Evolutionary conservation across 495 filamentous ascomycete species (phyloP).

Genomic region (Acidomyces sp.): DNA sequence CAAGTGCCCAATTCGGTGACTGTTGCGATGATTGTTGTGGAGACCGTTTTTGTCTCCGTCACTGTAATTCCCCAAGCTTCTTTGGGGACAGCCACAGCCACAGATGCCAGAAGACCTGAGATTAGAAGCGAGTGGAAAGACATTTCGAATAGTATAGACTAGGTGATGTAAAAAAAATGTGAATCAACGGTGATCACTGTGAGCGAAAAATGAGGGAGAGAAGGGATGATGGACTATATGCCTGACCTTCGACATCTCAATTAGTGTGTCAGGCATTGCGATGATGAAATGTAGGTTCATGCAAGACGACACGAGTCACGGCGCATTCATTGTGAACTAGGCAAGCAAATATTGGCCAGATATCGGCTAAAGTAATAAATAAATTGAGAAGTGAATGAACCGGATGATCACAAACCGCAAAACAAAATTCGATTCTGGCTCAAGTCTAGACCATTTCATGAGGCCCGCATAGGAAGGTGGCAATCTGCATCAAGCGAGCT

Average conservation of each 20-base stretch:
- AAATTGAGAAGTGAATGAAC: neutral
- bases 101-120: conserved; percentile 7
- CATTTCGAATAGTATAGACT: conserved; percentile 3
- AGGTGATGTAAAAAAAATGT: neutral
- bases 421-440: too few relatives aligned
- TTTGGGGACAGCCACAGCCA: conserved; percentile 4
- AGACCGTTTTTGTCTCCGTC: conserved; percentile 1
- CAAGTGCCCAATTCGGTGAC: neutral
- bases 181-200: neutral
- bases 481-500: too few relatives aligned
- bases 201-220: neutral
- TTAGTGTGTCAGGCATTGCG: neutral
- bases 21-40: neutral
- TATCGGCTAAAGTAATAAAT: neutral
- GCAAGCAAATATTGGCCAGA: too few relatives aligned
- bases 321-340: too few relatives aligned
- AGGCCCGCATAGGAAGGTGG: too few relatives aligned
- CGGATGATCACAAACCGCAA: too few relatives aligned
- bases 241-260: neutral
- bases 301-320: too few relatives aligned
- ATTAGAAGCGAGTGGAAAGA: conserved; percentile 10
- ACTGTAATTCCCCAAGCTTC: conserved; percentile 1
- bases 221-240: neutral
- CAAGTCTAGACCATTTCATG: too few relatives aligned
- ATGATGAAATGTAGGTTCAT: neutral